These are phyloP conservation scores for Acer saccharum DNA, from an alignment of 345 rosid genomes.

Conservation along the genomic window DNA sequence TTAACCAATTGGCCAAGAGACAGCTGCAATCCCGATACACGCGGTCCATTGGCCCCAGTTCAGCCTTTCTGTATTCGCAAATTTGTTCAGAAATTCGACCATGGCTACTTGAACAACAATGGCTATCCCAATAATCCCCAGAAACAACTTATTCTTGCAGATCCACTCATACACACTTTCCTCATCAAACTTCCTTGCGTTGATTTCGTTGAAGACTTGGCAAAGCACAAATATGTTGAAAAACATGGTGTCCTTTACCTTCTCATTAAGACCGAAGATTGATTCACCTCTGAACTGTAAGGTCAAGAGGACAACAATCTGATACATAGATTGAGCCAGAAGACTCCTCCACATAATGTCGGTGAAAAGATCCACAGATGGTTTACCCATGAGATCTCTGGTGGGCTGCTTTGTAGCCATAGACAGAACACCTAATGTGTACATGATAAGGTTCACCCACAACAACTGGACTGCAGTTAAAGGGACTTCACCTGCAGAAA, in stretches of 20 bases:
- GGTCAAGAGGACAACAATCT: constrained; percentile 37
- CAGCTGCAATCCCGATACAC: constrained; percentile 29
- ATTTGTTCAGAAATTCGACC: constrained; percentile 37
- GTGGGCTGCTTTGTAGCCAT: constrained; percentile 40
- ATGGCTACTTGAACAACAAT: constrained; percentile 26
- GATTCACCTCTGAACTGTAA: constrained; percentile 41
- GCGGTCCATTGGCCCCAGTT: constrained; percentile 32
- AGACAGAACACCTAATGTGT: constrained; percentile 48
- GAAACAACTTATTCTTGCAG: constrained; percentile 34
- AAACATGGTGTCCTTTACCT: constrained; percentile 35
- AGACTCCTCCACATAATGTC: constrained; percentile 47
- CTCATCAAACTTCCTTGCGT: constrained; percentile 44
- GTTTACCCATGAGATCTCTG: constrained; percentile 36
- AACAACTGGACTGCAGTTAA: constrained; percentile 38
- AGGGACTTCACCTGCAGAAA: constrained; percentile 38
- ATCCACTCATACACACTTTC: constrained; percentile 26
- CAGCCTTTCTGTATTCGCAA: constrained; percentile 37
- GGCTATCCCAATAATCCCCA: constrained; percentile 34
- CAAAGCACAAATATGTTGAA: constrained; percentile 46
- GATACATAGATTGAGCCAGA: constrained; percentile 40
- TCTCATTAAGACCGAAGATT: constrained; percentile 16
- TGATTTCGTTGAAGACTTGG: constrained; percentile 50
- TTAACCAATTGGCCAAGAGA: constrained; percentile 37
- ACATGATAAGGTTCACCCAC: constrained; percentile 51
- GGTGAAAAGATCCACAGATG: constrained; percentile 36